Conservation (phyloP, 2,329 filamentous ascomycete genomes). For the Talaromyces sp. region DNA sequence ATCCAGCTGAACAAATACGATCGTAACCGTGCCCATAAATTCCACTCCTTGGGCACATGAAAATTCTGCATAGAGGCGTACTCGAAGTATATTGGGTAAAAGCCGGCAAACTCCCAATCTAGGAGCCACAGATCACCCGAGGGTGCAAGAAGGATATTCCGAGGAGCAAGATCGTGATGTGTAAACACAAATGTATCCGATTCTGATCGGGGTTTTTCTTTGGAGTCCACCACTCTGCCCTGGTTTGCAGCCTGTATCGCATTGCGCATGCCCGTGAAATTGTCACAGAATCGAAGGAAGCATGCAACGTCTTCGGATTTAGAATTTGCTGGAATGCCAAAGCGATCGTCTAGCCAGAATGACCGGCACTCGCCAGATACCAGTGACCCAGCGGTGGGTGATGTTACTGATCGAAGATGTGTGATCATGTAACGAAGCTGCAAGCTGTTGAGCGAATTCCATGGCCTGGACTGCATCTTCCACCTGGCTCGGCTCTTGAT, state of each 20-base stretch:
- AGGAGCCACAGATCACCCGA: slow-evolving; percentile 14
- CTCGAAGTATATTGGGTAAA: slow-evolving; percentile 15
- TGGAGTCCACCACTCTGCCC: not conserved
- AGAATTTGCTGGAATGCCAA: slow-evolving; percentile 15
- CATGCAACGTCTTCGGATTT: slow-evolving; percentile 12
- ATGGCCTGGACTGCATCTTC: slow-evolving; percentile 15
- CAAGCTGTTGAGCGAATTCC: slow-evolving; percentile 14
- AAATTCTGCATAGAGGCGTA: slow-evolving; percentile 17
- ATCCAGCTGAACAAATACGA: slow-evolving; percentile 52
- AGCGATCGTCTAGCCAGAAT: slow-evolving; percentile 20
- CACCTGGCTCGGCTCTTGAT: slow-evolving; percentile 10
- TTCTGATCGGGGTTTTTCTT: not conserved
- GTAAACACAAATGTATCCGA: slow-evolving; percentile 13
- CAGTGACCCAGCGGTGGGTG: slow-evolving; percentile 17
- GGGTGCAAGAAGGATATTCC: slow-evolving; percentile 16
- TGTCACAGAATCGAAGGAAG: slow-evolving; percentile 19
- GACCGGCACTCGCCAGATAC: slow-evolving; percentile 6
- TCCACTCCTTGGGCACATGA: slow-evolving; percentile 11
- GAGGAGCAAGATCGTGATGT: slow-evolving; percentile 18
- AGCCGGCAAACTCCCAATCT: slow-evolving; percentile 16
- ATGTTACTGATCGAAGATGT: slow-evolving; percentile 16
- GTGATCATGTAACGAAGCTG: slow-evolving; percentile 18
- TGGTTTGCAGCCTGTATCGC: slow-evolving; percentile 12
- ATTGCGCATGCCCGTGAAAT: slow-evolving; percentile 13
- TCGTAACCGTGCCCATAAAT: slow-evolving; percentile 52